Evolutionary conservation across 106 monocot species (phyloP), one percentile per base, ranked within the genome.

Genomic region (Dendrobium chrysotoxum): DNA sequence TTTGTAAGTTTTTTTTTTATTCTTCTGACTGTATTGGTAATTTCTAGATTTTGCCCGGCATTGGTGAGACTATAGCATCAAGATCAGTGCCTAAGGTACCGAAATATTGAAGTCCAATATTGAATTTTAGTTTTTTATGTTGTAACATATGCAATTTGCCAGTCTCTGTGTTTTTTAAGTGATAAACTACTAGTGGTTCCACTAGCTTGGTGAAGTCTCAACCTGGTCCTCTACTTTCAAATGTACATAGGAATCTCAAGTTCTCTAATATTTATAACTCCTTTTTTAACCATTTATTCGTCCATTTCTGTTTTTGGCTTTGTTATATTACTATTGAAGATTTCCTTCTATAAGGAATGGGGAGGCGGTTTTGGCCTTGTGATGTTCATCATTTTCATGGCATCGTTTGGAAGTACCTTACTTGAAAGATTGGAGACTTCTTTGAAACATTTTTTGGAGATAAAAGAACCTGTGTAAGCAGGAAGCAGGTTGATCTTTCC

Each of bases 1-100:
- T 50, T 50, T 11, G 11, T 50, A 13, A 13, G 11, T 50, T 50
- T 13, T 50, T 13, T 26, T 50, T 30, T 35, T 10, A 70, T 31
- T 13, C 25, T 13, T 38, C 58, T 45, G 72, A 31, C 2, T 83
- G 54, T 80, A 9, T 50, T 53, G 42, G 46, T 78, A 40, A 39
- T 28, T 85, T 88, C 2, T 81, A 95, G 95, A 90, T 95, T 53
- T 85, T 95, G 79, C 85, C 25, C 66, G 95, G 92, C 20, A 84
- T 92, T 64, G 92, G 95, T 73, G 95, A 95, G 80, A 77, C 30
- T 31, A 89, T 95, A 77, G 87, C 92, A 41, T 91, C 91, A 83
- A 90, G 92, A 89, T 77, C 81, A 35, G 78, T 92, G 65, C 95
- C 89, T 4, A 95, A 95, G 92, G 95, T 83, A 68, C 39, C n/a